Evolutionary conservation across 1,139 yeast species (phyloP), one percentile per base, ranked within the genome.

Genomic region (Protomyces inouyei): DNA sequence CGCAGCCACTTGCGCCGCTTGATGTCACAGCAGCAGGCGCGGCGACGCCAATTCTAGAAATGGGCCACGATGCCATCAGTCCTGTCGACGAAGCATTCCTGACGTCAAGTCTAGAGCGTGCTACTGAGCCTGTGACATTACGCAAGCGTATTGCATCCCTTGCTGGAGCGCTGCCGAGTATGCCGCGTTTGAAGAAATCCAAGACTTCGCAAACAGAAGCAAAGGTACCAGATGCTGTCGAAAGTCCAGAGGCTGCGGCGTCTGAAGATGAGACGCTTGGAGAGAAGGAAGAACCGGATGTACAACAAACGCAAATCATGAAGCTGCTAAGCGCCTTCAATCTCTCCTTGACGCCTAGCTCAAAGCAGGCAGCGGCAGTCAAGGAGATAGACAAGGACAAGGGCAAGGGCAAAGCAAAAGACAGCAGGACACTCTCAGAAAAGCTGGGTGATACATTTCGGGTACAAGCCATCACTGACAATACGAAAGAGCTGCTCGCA

Each of bases 261-360:
- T 28, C 43, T 10, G 61, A 57, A 14, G 61, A 25, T 12, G 63
- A 52, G 4, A 52, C 35, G 12, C 43, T 32, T 10, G 18, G 23
- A 2, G 9, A 28, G 28, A n/a, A 16, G 38, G 28, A 36, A 3
- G 36, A 51, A 12, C 52, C 48, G 6, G 61, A 52, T 2, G 63
- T 28, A 6, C 63, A 59, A 12, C 43, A 55, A 23, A 59, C 63
- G n/a, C 63, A 59, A 40, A 37, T 59, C 12, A 55, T 52, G 57
- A 59, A 36, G 21, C 10, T 59, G 35, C 25, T 59, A 9, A 55
- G 37, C 16, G 63, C 63, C 8, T 59, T 59, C 36, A 43, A 40
- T 52, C 53, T 59, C 52, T 52, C 45, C 12, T 40, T 59, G n/a
- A 48, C 55, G 21, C 21, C 37, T n/a, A 14, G 18, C 46, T 14